phyloP scores from a whole-genome alignment of 495 filamentous ascomycete species.

The Aspergillus steynii region DNA sequence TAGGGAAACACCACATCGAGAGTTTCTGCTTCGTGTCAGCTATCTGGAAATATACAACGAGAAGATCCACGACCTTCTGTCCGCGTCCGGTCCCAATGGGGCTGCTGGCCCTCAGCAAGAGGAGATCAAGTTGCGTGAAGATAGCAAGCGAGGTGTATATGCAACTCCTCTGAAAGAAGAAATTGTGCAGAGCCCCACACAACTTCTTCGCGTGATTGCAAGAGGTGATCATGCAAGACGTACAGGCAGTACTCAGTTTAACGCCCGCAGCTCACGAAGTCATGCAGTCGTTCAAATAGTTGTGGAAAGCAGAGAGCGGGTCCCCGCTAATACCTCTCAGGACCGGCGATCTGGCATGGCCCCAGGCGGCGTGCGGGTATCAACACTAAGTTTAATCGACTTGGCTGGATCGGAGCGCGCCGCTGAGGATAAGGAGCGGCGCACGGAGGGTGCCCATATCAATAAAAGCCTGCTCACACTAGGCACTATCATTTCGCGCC shows the following conservation, averaged over 20 bases:
- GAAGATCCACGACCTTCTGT: slow-evolving; percentile 91
- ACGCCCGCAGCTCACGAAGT: slow-evolving; percentile 91
- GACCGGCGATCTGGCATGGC: slow-evolving; percentile 77
- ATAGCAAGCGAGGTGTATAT: slow-evolving; percentile 94
- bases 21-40: slow-evolving; percentile 94
- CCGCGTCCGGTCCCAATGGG: slow-evolving; percentile 58
- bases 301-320: slow-evolving; percentile 90
- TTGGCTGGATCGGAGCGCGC: slow-evolving; percentile 94
- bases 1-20: slow-evolving; percentile 89
- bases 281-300: slow-evolving; percentile 99
- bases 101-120: slow-evolving; percentile 60
- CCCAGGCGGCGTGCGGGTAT: slow-evolving; percentile 92
- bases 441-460: slow-evolving; percentile 95
- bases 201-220: slow-evolving; percentile 92
- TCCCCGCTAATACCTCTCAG: slow-evolving; percentile 51
- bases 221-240: slow-evolving; percentile 87
- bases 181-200: slow-evolving; percentile 96
- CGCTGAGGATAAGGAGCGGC: slow-evolving; percentile 90
- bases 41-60: slow-evolving; percentile 99
- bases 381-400: slow-evolving; percentile 93
- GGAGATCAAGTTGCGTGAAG: slow-evolving; percentile 95
- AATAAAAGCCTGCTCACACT: slow-evolving; percentile 96
- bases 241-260: slow-evolving; percentile 93
- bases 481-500: slow-evolving; percentile 88
- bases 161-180: slow-evolving; percentile 96